These are phyloP conservation scores for Clonostachys rhizophaga DNA, from an alignment of 2,329 filamentous ascomycete species.

Conservation along the genomic window DNA sequence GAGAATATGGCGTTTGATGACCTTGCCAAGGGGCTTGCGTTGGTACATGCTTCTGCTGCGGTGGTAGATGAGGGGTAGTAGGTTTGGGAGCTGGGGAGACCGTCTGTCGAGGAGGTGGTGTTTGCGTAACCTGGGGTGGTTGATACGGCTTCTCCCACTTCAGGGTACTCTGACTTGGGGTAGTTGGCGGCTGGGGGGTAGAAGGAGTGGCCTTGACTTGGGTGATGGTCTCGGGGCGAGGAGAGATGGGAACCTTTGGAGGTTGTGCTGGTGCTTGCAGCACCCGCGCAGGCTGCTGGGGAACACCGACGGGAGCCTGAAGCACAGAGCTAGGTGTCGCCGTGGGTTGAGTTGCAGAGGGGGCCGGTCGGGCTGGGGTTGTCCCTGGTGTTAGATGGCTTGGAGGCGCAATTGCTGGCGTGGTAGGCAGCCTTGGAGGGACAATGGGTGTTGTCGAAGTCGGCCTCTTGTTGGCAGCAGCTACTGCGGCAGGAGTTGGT, in stretches of 20 bases:
- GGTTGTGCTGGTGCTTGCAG: conserved; percentile 21
- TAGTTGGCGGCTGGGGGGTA: conserved; percentile 13
- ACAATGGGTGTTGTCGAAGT: conserved; percentile 24
- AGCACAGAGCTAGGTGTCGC: conserved; percentile 22
- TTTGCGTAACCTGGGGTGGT: conserved; percentile 17
- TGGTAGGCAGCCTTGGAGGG: conserved; percentile 22
- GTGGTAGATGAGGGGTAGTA: conserved; percentile 9
- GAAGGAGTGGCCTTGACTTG: conserved; percentile 16
- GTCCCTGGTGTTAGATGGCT: conserved; percentile 17
- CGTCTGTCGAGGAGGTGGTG: conserved; percentile 14
- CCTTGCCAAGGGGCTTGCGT: conserved; percentile 4
- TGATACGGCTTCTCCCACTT: conserved; percentile 38
- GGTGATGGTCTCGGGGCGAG: conserved; percentile 22
- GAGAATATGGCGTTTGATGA: background rate
- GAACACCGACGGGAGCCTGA: conserved; percentile 26
- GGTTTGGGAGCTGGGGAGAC: conserved; percentile 12
- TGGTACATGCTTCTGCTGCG: conserved; percentile 15
- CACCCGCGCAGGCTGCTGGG: conserved; percentile 20
- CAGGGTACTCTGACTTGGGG: conserved; percentile 13
- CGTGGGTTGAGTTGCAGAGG: conserved; percentile 20
- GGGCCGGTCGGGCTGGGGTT: conserved; percentile 15
- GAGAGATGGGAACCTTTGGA: conserved; percentile 21
- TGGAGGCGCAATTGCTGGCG: conserved; percentile 11
- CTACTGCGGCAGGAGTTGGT: conserved; percentile 9
- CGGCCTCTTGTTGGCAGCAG: conserved; percentile 14